Evolutionary conservation across 2,329 filamentous ascomycete species (phyloP), one percentile per base, ranked within the genome.

Genomic region (Aspergillus calidoustus): DNA sequence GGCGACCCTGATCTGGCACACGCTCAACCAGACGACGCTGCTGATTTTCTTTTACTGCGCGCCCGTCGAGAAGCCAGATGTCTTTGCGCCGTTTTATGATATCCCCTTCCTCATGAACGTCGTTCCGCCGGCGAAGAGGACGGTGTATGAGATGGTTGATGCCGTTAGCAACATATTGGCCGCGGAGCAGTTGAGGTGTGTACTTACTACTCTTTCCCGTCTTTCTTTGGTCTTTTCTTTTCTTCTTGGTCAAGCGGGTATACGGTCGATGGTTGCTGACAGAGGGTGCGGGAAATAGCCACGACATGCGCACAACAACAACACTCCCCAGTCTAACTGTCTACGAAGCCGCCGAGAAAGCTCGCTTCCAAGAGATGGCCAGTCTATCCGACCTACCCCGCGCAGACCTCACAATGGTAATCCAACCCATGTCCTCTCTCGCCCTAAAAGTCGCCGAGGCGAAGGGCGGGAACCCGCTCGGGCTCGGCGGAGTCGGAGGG

Each of bases 251-350:
- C 25, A 28, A 28, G 25, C 4, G 4, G 25, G 4, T 28, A 28
- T 28, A 7, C 25, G 13, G 9, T 41, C 3, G 15, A 15, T 15
- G 34, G 13, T 38, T 11, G 9, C 34, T 41, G 17, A 41, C 11
- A 41, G 13, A 5, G 15, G 31, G 2, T 19, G 7, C 7, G 25
- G 3, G 4, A 15, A n/a, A 15, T n/a, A 67, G 65, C 44, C 65
- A 67, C 38, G 62, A 67, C 19, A 59, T 66, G 52, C 57, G 65
- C 46, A 63, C 59, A 9, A 66, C 34, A 41, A 41, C 34, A 41
- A 41, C 65, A 60, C 55, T 61, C 30, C 62, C 48, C n/a, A 31
- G 51, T 23, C 25, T 64, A n/a, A 50, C 59, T 1, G 58, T 64
- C 23, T 65, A 64, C 34, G 48, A 58, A 9, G 64, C 64, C n/a